Evolutionary conservation across 805 yeast genomes (phyloP), one percentile per base, ranked within the genome.

Genomic region (Kluyveromyces aestuarii): DNA sequence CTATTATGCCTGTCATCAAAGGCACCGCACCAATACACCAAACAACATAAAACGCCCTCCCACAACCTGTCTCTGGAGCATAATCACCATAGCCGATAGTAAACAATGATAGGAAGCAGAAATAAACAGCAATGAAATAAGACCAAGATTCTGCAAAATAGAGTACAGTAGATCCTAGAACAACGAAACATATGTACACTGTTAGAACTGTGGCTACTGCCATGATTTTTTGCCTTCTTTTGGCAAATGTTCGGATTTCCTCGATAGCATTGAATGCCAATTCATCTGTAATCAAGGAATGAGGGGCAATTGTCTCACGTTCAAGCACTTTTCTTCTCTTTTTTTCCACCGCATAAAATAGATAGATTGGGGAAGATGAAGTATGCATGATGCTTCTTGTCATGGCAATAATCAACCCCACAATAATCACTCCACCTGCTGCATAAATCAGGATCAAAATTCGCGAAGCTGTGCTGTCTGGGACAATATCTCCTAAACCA

Each of bases 11-110:
- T 2, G 96, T 85, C 95, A 88, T 87, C 46, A 87, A 70, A 1
- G 96, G 96, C 19, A 89, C 82, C 0, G 96, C 95, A 7, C 80
- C 70, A 18, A 89, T 61, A 0, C 89, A 84, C 96, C 96, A 89
- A 9, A 80, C 66, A 8, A 86, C 79, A 57, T 88, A 88, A 55
- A 87, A 79, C 0, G 83, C 76, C 40, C 84, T 68, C 0, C 95
- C 95, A 6, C 84, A 82, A 1, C 81, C 66, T 0, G 81, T 65
- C 1, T 45, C 49, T 1, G 96, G 95, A 1, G 79, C 71, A 55
- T 71, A 80, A 59, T 82, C 89, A 30, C 96, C 96, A 64, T 85
- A 87, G 0, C 96, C 96, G 48, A 89, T 84, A 0, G 96, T 86
- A 7, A 87, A 66, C 46, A 89, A 73, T 57, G 91, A 81, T 38